Evolutionary conservation across 2,329 filamentous ascomycete species (phyloP).

Genomic region (Colletotrichum chrysophilum): DNA sequence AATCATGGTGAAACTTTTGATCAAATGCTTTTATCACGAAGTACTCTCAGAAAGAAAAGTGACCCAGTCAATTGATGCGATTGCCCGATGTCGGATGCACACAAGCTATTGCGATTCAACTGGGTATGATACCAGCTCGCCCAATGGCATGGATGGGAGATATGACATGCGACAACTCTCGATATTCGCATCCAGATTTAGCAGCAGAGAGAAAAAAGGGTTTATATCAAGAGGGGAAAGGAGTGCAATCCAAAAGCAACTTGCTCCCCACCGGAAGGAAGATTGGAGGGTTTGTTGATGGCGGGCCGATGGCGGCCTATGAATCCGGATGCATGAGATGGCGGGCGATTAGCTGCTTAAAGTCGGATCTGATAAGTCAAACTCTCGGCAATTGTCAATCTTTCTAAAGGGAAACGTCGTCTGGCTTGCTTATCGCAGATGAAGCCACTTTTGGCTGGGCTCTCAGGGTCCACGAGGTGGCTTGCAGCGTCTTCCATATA

Average conservation of each 20-base stretch:
- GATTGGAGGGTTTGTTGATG: not conserved
- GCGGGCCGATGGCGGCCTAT: not conserved
- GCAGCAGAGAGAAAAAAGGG: not conserved
- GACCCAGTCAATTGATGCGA: rapidly evolving
- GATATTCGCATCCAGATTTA: not conserved
- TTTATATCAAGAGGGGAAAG: not conserved
- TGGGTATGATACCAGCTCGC: not conserved
- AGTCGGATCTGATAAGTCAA: not conserved
- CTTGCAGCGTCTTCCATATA: not conserved
- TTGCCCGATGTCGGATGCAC: not conserved
- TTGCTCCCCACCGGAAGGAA: not conserved
- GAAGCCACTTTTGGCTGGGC: not conserved
- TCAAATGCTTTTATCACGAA: not conserved
- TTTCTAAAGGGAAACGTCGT: not conserved
- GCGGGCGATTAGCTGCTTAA: not conserved
- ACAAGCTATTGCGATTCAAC: not conserved
- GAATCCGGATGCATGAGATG: not conserved
- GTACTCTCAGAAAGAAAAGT: not conserved
- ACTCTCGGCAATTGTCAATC: not conserved
- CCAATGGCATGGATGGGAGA: not conserved
- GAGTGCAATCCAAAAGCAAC: not conserved
- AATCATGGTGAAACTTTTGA: not conserved
- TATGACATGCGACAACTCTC: not conserved
- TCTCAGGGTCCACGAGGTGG: not conserved
- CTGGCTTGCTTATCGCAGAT: not conserved